Evolutionary conservation across 257 asterid genomes (phyloP).

Genomic region (Penstemon davidsonii): DNA sequence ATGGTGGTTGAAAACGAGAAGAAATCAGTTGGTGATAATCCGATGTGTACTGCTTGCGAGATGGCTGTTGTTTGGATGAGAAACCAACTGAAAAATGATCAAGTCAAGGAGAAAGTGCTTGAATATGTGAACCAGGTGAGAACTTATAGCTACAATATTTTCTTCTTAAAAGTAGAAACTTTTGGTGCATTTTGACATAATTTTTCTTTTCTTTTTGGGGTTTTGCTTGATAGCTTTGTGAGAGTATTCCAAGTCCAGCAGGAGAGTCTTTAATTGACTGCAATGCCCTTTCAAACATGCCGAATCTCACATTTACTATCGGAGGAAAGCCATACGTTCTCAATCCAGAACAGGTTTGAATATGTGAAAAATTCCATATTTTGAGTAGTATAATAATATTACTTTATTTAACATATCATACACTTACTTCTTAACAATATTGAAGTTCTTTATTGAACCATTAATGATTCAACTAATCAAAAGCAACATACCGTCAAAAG

Average conservation of each 20-base stretch:
- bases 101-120: conserved; percentile 66
- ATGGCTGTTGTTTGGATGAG: conserved; percentile 97
- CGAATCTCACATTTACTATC: conserved; percentile 70
- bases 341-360: conserved; percentile 82
- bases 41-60: conserved; percentile 79
- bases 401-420: no score
- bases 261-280: conserved; percentile 80
- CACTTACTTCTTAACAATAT: not conserved
- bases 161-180: not conserved
- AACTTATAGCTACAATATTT: not conserved
- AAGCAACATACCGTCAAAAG: not conserved
- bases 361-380: not conserved
- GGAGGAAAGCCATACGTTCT: conserved; percentile 56
- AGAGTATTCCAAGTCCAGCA: conserved; percentile 80
- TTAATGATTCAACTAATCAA: not conserved
- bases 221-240: conserved; percentile 63
- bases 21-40: conserved; percentile 42
- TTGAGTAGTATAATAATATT: not conserved
- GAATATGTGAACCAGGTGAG: conserved; percentile 79
- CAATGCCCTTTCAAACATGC: conserved; percentile 52
- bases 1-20: conserved; percentile 61
- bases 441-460: not conserved
- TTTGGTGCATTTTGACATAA: not conserved
- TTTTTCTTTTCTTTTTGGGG: conserved; percentile 9
- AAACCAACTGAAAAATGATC: conserved; percentile 63